Conservation (phyloP, 2,329 filamentous ascomycete genomes). For the Leptographium galeiforme region DNA sequence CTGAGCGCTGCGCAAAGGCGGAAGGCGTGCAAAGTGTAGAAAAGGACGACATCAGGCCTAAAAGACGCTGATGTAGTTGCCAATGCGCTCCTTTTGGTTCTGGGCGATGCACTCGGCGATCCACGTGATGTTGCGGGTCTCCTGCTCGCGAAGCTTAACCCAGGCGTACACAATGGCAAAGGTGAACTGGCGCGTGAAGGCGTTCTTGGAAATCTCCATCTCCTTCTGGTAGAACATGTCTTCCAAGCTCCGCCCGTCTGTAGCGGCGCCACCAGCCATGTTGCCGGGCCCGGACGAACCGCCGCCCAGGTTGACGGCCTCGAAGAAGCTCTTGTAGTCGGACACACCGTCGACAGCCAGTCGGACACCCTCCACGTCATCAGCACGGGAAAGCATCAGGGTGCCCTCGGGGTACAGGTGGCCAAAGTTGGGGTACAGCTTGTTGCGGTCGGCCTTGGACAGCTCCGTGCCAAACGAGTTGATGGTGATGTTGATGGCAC, state of each 20-base stretch:
- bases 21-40: background rate
- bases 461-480: conserved; percentile 98
- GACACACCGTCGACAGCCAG: conserved; percentile 84
- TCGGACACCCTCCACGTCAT: conserved; percentile 86
- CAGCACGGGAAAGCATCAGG: conserved; percentile 84
- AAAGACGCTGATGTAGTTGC: conserved; percentile 98
- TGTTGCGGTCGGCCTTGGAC: conserved; percentile 84
- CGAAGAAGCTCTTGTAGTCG: conserved; percentile 94
- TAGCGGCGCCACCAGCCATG: conserved; percentile 66
- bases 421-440: conserved; percentile 88
- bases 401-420: conserved; percentile 88
- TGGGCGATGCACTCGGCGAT: conserved; percentile 99
- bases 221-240: conserved; percentile 99
- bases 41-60: conserved; percentile 21
- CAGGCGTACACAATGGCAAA: conserved; percentile 92
- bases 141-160: conserved; percentile 97
- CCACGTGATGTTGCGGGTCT: conserved; percentile 99
- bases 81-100: conserved; percentile 97
- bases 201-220: conserved; percentile 93
- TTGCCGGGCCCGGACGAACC: conserved; percentile 64
- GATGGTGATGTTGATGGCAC: conserved; percentile 97
- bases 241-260: conserved; percentile 80
- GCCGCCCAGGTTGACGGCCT: conserved; percentile 68
- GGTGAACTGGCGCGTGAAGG: conserved; percentile 93
- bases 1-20: background rate